Evolutionary conservation across 305 asterid species (phyloP).

Genomic region (Rubia balearica): DNA sequence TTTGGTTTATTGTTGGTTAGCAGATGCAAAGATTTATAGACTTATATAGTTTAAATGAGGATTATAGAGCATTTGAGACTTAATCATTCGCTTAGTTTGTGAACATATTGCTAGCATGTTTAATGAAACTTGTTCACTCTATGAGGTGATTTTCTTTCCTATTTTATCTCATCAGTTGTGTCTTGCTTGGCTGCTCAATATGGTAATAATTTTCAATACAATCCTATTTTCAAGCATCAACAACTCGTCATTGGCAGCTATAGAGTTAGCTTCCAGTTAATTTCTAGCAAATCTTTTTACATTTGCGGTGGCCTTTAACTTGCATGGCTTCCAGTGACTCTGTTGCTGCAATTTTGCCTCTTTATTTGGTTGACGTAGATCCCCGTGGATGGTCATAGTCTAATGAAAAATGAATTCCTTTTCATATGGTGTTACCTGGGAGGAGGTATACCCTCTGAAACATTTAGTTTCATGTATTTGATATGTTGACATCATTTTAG

Average conservation of each 20-base stretch:
- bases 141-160: neutral
- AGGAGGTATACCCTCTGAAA: slow-evolving; percentile 59
- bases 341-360: no score
- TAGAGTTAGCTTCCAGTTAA: neutral
- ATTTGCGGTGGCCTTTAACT: no score
- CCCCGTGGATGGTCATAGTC: no score
- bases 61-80: neutral
- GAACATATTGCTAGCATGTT: neutral
- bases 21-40: neutral
- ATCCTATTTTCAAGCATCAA: neutral
- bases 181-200: neutral
- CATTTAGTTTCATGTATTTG: slow-evolving; percentile 10
- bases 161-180: neutral
- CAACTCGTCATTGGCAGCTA: neutral
- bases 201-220: neutral
- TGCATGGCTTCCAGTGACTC: no score
- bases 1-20: neutral
- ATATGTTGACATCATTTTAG: slow-evolving; percentile 4
- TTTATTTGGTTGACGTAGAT: no score
- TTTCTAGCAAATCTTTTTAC: no score
- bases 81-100: neutral
- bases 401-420: slow-evolving; percentile 69
- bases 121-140: neutral
- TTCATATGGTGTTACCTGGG: slow-evolving; percentile 99
- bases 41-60: neutral